Percentiles rank a stretch among this genome's conserved stretches.
Evolutionary conservation across 2,329 filamentous ascomycete genomes (phyloP).

Genomic region (Pyricularia grisea): DNA sequence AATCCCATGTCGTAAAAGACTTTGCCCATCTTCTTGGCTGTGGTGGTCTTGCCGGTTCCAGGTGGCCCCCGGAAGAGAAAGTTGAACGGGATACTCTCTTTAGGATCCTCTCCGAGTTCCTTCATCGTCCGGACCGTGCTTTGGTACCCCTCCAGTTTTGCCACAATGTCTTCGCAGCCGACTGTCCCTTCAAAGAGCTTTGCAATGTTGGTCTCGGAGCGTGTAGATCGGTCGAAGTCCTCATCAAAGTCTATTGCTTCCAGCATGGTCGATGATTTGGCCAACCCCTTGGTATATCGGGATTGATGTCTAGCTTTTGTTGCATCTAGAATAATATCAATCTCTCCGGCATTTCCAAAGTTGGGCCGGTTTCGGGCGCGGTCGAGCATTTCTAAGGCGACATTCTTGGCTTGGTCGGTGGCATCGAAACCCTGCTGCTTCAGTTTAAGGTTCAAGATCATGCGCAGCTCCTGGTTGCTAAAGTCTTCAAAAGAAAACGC

Average conservation of each 20-base stretch:
- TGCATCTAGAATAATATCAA: slow-evolving; percentile 56
- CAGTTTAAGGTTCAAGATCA: slow-evolving; percentile 56
- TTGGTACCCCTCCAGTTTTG: slow-evolving; percentile 44
- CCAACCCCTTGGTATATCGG: slow-evolving; percentile 13
- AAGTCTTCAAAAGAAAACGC: slow-evolving; percentile 66
- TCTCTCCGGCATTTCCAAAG: slow-evolving; percentile 66
- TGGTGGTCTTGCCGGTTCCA: slow-evolving; percentile 66
- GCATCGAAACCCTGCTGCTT: slow-evolving; percentile 42
- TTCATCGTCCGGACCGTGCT: slow-evolving; percentile 40
- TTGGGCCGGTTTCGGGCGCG: slow-evolving; percentile 53
- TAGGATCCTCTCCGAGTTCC: slow-evolving; percentile 41
- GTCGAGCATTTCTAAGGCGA: slow-evolving; percentile 50
- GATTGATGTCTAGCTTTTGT: slow-evolving; percentile 37
- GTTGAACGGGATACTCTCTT: slow-evolving; percentile 52
- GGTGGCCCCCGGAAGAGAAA: slow-evolving; percentile 58
- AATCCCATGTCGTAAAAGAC: slow-evolving; percentile 69
- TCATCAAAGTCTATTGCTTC: slow-evolving; percentile 43
- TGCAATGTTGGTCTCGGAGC: slow-evolving; percentile 35
- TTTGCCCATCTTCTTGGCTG: slow-evolving; percentile 63
- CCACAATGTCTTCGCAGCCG: slow-evolving; percentile 46
- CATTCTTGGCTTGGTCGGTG: slow-evolving; percentile 38
- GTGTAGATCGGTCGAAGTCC: slow-evolving; percentile 44
- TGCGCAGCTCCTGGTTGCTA: slow-evolving; percentile 41
- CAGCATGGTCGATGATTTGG: slow-evolving; percentile 15
- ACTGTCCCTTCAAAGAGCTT: slow-evolving; percentile 49